phyloP scores from a whole-genome alignment of 495 filamentous ascomycete species.

The Hapsidospora chrysogenum region DNA sequence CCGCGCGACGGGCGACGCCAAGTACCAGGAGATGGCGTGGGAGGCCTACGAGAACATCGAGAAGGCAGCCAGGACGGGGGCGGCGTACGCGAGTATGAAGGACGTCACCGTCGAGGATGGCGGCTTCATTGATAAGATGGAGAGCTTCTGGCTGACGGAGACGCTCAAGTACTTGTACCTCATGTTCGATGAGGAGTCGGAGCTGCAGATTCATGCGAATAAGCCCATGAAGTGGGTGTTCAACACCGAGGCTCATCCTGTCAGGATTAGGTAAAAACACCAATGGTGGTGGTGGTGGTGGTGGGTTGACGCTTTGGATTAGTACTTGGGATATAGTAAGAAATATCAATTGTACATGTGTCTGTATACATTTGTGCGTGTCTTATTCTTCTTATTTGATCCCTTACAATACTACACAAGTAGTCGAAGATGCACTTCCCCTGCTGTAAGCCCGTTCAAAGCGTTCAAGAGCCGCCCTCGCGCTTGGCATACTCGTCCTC shows the following conservation, averaged over 20 bases:
- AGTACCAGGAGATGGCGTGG: slow-evolving; percentile 79
- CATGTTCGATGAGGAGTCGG: slow-evolving; percentile 41
- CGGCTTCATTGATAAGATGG: slow-evolving; percentile 55
- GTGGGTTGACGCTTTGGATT: too few relatives aligned
- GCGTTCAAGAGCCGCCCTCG: slow-evolving; percentile 43
- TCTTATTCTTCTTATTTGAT: too few relatives aligned
- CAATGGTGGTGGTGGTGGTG: too few relatives aligned
- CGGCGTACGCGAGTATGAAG: slow-evolving; percentile 47
- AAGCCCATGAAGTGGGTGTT: slow-evolving; percentile 46
- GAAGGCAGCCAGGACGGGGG: slow-evolving; percentile 39
- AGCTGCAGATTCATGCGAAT: slow-evolving; percentile 38
- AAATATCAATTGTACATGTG: too few relatives aligned
- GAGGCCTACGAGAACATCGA: slow-evolving; percentile 60
- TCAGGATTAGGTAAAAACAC: too few relatives aligned
- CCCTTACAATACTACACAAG: too few relatives aligned
- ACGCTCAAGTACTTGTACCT: slow-evolving; percentile 76
- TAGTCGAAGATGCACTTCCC: too few relatives aligned
- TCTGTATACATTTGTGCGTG: too few relatives aligned
- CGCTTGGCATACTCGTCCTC: slow-evolving; percentile 69
- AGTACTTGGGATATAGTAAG: too few relatives aligned
- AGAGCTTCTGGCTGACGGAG: slow-evolving; percentile 86
- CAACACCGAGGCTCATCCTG: slow-evolving; percentile 74
- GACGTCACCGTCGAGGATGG: slow-evolving; percentile 51
- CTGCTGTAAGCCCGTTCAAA: too few relatives aligned
- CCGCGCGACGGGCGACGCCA: slow-evolving; percentile 50